A percentile compares a stretch with the other conserved stretches of the same genome.
These are phyloP conservation scores for Eurotiales sp. DNA, from an alignment of 2,329 filamentous ascomycete species.

Conservation along the genomic window DNA sequence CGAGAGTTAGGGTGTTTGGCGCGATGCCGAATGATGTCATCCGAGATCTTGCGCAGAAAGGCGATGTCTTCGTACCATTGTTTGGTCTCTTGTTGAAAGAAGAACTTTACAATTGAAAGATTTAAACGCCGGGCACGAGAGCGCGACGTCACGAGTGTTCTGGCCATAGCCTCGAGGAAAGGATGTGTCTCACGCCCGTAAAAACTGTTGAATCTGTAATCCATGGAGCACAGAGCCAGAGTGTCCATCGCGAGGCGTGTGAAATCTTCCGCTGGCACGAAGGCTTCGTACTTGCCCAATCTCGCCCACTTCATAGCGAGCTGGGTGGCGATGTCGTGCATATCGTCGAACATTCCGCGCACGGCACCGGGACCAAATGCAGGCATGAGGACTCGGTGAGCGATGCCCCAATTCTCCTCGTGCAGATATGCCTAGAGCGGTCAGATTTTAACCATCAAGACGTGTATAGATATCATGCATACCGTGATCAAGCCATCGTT, in stretches of 20 bases:
- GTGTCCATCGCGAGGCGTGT: constrained; percentile 71
- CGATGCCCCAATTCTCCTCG: constrained; percentile 61
- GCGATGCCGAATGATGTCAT: constrained; percentile 17
- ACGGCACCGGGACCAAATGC: constrained; percentile 47
- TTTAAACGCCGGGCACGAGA: constrained; percentile 43
- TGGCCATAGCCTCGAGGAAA: constrained; percentile 65
- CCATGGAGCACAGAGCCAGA: constrained; percentile 67
- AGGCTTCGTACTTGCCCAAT: constrained; percentile 51
- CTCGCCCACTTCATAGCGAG: constrained; percentile 23
- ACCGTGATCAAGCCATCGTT: constrained; percentile 66
- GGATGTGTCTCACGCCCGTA: constrained; percentile 65
- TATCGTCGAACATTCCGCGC: constrained; percentile 42
- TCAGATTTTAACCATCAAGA: too few species aligned
- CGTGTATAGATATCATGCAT: neutral
- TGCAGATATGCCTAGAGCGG: constrained; percentile 33
- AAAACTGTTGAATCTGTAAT: constrained; percentile 70
- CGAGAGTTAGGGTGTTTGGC: constrained; percentile 53
- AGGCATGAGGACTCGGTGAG: constrained; percentile 48
- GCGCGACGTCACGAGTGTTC: constrained; percentile 55
- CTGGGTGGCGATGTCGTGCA: neutral
- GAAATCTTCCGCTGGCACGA: constrained; percentile 65
- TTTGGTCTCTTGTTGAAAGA: neutral
- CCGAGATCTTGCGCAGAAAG: neutral
- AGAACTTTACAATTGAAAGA: neutral
- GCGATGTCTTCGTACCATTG: neutral